A percentile compares a stretch with the other conserved stretches of the same genome.
Conservation (phyloP, 2,329 filamentous ascomycete genomes). For the Gnomoniopsis sp. region DNA sequence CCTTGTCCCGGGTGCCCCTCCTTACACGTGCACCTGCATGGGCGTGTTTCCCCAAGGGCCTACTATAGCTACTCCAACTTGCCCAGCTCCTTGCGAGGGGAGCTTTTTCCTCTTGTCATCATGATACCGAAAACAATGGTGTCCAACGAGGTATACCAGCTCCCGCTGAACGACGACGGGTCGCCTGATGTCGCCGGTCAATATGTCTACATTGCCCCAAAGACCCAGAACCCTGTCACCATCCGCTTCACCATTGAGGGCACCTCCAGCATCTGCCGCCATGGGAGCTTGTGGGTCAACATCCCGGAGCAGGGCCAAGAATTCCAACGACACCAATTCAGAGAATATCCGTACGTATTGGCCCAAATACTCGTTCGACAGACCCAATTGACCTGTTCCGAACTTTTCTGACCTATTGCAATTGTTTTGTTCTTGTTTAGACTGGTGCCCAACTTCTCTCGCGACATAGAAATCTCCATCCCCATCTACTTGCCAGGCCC, state of each 20-base stretch:
- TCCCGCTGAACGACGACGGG: slow-evolving; percentile 89
- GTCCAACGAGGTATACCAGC: slow-evolving; percentile 74
- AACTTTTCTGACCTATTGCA: slow-evolving; percentile 8
- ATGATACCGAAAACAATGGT: slow-evolving; percentile 62
- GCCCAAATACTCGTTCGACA: not conserved
- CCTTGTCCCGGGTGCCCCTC: not conserved
- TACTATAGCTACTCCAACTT: not conserved
- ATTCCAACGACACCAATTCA: slow-evolving; percentile 77
- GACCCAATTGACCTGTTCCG: not conserved
- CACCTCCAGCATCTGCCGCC: slow-evolving; percentile 89
- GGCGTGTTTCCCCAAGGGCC: not conserved
- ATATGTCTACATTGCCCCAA: slow-evolving; percentile 86
- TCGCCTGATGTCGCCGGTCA: slow-evolving; percentile 83
- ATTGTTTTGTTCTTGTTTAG: slow-evolving; percentile 41
- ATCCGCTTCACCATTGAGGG: slow-evolving; percentile 91
- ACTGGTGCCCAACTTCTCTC: slow-evolving; percentile 88
- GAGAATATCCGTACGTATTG: slow-evolving; percentile 76
- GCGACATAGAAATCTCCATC: slow-evolving; percentile 84
- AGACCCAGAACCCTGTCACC: slow-evolving; percentile 68
- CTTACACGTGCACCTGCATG: slow-evolving; percentile 17
- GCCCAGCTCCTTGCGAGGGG: slow-evolving; percentile 15
- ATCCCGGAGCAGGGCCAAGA: slow-evolving; percentile 73
- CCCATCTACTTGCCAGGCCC: slow-evolving; percentile 80
- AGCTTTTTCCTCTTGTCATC: slow-evolving; percentile 23
- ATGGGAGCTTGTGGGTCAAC: slow-evolving; percentile 96